phyloP scores from a whole-genome alignment of 805 yeast species.

The Starmerella bombicola region DNA sequence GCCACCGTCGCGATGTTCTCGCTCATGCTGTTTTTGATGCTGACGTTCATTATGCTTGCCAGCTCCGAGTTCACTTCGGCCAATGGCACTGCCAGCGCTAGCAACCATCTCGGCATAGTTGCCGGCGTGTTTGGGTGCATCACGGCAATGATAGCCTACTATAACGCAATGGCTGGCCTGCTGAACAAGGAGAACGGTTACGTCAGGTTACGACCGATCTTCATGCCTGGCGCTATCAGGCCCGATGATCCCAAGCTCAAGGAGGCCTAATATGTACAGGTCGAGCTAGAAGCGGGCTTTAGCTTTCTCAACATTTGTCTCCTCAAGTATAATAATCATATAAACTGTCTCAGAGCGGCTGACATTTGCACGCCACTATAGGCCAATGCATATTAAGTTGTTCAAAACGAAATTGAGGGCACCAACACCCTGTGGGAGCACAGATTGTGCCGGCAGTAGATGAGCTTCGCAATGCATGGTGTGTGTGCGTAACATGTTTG shows the following conservation, averaged over 20 bases:
- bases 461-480: too few species aligned
- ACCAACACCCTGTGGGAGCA: too few species aligned
- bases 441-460: too few species aligned
- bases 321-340: too few species aligned
- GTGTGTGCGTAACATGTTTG: too few species aligned
- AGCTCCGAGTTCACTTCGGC: constrained; percentile 37
- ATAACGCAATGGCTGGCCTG: too few species aligned
- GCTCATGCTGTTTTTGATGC: constrained; percentile 40
- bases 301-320: too few species aligned
- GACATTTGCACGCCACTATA: too few species aligned
- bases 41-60: constrained; percentile 46
- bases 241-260: constrained; percentile 10
- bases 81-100: constrained; percentile 23
- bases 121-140: constrained; percentile 53
- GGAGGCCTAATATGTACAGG: constrained; percentile 2
- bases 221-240: constrained; percentile 34
- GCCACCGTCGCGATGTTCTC: constrained; percentile 54
- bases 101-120: constrained; percentile 36
- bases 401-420: too few species aligned
- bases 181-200: constrained; percentile 51
- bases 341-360: not conserved
- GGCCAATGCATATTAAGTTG: too few species aligned
- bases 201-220: constrained; percentile 38
- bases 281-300: too few species aligned
- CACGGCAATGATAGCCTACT: constrained; percentile 47